Evolutionary conservation across 2,329 filamentous ascomycete genomes (phyloP), one percentile per base, ranked within the genome.

Genomic region (Pestalotiopsis sp.): DNA sequence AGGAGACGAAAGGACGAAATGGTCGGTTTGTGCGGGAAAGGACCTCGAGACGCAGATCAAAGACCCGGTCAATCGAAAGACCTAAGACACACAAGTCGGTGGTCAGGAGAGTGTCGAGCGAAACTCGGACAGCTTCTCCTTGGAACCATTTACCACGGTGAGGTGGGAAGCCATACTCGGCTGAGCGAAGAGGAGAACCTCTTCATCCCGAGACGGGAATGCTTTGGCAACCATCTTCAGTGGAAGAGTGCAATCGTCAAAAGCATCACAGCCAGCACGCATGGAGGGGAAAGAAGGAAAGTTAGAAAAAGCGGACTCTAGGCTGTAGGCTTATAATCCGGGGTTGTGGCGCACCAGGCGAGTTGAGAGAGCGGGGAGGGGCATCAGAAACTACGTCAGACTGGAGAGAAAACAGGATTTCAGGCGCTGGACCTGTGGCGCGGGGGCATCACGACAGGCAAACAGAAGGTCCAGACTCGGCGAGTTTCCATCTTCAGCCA

Each of bases 31-130:
- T 12, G 20, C 4, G 20, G 12, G 1, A 14, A 62, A 36, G 27
- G n/a, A 25, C 13, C 59, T 64, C 61, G 61, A 64, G 61, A 52
- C 61, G 27, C 27, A 36, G 17, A 20, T 52, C 45, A n/a, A 14
- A 23, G 25, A 64, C n/a, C 14, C 36, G 39, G 61, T 64, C 41
- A 12, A 64, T 49, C 61, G 61, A 64, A 31, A 41, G n/a, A 36
- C 59, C 31, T 41, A 17, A 4, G 31, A 36, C 11, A 59, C 23
- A 59, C 57, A 13, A 27, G 23, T 36, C 23, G 27, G 4, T 27
- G 14, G 13, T 20, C 23, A 12, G 58, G 25, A 31, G 58, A 4
- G 58, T 9, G 58, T 31, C 58, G 31, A 31, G 31, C 31, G 31
- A 61, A 38, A n/a, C 4, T 58, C 20, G n/a, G 20, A 58, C 52